Evolutionary conservation across 805 yeast species (phyloP), one percentile per base, ranked within the genome.

Genomic region (Scheffersomyces lignosus): DNA sequence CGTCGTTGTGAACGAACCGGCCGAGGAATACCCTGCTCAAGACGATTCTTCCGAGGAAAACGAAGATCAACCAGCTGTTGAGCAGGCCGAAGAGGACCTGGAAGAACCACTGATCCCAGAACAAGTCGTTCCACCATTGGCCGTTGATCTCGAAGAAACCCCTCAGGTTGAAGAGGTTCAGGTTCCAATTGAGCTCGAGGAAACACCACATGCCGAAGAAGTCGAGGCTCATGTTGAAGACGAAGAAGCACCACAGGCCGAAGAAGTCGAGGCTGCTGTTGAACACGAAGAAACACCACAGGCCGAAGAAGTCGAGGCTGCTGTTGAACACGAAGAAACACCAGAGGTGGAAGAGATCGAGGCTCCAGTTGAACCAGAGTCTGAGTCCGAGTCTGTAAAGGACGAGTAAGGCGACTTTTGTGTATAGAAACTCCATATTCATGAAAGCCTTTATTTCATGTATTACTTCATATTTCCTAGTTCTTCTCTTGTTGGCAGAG

Each of bases 11-110:
- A 10, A 20, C 9, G 24, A 20, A 10, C 24, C 30, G 8, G 9
- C 7, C 24, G 24, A 20, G 17, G 40, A 24, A 24, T 38, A 23
- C 33, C 43, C 41, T 4, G 40, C 44, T 17, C 48, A 43, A 26
- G 47, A 48, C n/a, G 51, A 44, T 15, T n/a, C n/a, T n/a, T n/a
- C 31, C 16, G 49, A 49, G 14, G 56, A 49, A 33, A 52, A 57
- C 15, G 46, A 52, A 31, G 65, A 58, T 39, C 57, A 64, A 10
- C 52, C 56, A 6, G 31, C 33, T 18, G 48, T 20, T 12, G 18
- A 29, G 20, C 18, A 29, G 2, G n/a, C n/a, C n/a, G 33, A 25
- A 17, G 34, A 26, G 8, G 43, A 41, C 8, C 26, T 33, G 20
- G 44, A 38, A 18, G 42, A 42, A 27, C 18, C 31, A 22, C 39